Evolutionary conservation across 306 rosid genomes (phyloP).

Genomic region (Cucurbita argyrosperma): DNA sequence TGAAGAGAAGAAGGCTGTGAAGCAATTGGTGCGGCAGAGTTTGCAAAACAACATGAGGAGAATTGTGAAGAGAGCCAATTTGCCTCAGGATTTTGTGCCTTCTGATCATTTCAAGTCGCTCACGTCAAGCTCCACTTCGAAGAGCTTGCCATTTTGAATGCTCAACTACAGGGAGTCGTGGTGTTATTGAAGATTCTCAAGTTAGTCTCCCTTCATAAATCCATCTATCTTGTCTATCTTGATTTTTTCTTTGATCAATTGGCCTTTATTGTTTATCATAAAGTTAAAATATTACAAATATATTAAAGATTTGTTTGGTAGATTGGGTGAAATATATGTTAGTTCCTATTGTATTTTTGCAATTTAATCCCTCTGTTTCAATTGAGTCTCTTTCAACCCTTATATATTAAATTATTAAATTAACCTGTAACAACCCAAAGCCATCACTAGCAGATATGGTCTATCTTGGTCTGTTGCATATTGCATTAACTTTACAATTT

Average conservation of each 20-base stretch:
- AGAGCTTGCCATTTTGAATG: slow-evolving; percentile 80
- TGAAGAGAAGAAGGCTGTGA: slow-evolving; percentile 90
- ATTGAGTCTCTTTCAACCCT: not conserved
- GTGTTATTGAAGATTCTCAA: not conserved
- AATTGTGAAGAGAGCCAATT: slow-evolving; percentile 83
- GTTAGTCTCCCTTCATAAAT: not conserved
- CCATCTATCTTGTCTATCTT: not conserved
- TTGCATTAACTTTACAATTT: no score
- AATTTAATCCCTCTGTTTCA: not conserved
- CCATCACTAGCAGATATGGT: no score
- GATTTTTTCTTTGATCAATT: not conserved
- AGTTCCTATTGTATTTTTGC: not conserved
- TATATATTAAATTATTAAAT: no score
- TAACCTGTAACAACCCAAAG: no score
- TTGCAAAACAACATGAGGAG: slow-evolving; percentile 84
- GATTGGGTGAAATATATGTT: not conserved
- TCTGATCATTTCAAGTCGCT: slow-evolving; percentile 57
- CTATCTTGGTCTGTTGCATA: no score
- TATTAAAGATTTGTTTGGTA: not conserved
- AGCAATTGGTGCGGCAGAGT: slow-evolving; percentile 82
- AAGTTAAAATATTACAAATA: not conserved
- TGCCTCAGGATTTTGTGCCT: slow-evolving; percentile 79
- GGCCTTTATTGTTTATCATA: not conserved
- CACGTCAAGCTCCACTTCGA: slow-evolving; percentile 70
- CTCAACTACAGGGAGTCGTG: not conserved